A percentile compares a stretch with the other conserved stretches of the same genome.
Conservation (phyloP, 768 basidiomycete genomes). For the Lactarius quietus region DNA sequence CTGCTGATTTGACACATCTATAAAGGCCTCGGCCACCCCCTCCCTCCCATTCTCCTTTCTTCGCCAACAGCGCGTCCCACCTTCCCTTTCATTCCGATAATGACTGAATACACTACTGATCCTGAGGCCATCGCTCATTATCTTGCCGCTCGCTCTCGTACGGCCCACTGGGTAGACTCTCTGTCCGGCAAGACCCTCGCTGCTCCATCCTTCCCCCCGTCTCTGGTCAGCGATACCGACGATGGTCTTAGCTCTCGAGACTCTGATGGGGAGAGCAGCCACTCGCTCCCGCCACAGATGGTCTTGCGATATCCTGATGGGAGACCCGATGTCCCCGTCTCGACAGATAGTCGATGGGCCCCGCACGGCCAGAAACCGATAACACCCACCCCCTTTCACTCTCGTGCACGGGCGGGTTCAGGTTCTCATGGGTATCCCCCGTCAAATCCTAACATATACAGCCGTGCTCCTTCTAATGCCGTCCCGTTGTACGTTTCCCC, state of each 20-base stretch:
- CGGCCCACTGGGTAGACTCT: conserved; percentile 58
- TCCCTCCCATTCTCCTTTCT: conserved; percentile 22
- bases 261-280: conserved; percentile 42
- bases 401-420: conserved; percentile 10
- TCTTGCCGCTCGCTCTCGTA: conserved; percentile 57
- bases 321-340: conserved; percentile 23
- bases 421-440: conserved; percentile 22
- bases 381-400: neutral
- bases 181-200: conserved; percentile 37
- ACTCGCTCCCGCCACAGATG: conserved; percentile 66
- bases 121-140: conserved; percentile 57
- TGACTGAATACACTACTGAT: conserved; percentile 64
- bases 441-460: conserved; percentile 23
- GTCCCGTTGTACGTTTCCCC: conserved; percentile 20
- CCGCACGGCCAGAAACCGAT: conserved; percentile 1
- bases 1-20: conserved; percentile 5
- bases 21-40: conserved; percentile 22
- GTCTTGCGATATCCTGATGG: conserved; percentile 65
- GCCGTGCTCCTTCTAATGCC: conserved; percentile 17
- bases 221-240: conserved; percentile 32
- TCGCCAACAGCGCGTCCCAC: conserved; percentile 18
- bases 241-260: conserved; percentile 35
- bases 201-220: conserved; percentile 41
- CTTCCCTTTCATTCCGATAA: conserved; percentile 30
- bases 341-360: conserved; percentile 1